Evolutionary conservation across 179 eudicot species (phyloP).

Genomic region (Silene coronaria): DNA sequence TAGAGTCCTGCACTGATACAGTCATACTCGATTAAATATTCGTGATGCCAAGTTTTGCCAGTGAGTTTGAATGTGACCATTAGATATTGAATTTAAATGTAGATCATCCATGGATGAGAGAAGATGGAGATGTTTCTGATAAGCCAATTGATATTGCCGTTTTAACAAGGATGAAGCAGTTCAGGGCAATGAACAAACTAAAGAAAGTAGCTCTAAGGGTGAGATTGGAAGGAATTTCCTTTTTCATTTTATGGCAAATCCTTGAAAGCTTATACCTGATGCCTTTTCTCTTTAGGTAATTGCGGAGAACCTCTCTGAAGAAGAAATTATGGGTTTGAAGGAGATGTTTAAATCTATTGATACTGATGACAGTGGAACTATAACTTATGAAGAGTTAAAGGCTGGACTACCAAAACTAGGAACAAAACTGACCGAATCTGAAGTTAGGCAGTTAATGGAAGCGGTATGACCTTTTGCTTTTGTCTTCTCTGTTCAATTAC

Average conservation of each 20-base stretch:
- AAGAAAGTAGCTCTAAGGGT: constrained; percentile 97
- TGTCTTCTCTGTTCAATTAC: constrained; percentile 5
- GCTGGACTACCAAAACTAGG: constrained; percentile 88
- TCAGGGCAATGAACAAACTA: constrained; percentile 98
- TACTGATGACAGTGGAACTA: constrained; percentile 81
- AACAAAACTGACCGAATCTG: constrained; percentile 75
- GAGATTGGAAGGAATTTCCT: constrained; percentile 8
- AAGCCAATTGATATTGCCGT: constrained; percentile 95
- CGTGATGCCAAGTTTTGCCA: not conserved
- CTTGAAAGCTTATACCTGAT: constrained; percentile 13
- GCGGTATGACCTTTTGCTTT: constrained; percentile 48
- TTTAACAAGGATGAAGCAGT: constrained; percentile 90
- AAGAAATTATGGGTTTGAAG: constrained; percentile 90
- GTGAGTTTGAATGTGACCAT: not conserved
- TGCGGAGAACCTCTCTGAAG: constrained; percentile 95
- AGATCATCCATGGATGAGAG: constrained; percentile 99
- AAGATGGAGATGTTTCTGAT: constrained; percentile 93
- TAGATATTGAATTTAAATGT: constrained; percentile 24
- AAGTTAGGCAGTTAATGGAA: constrained; percentile 91
- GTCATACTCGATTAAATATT: not conserved
- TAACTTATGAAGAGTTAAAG: constrained; percentile 84
- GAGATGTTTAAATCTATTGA: constrained; percentile 98
- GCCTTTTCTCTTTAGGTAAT: constrained; percentile 53
- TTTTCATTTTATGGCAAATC: not conserved
- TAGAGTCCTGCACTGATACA: not conserved